phyloP scores from a whole-genome alignment of 768 basidiomycete genomes.

The Psilocybe cyanescens region DNA sequence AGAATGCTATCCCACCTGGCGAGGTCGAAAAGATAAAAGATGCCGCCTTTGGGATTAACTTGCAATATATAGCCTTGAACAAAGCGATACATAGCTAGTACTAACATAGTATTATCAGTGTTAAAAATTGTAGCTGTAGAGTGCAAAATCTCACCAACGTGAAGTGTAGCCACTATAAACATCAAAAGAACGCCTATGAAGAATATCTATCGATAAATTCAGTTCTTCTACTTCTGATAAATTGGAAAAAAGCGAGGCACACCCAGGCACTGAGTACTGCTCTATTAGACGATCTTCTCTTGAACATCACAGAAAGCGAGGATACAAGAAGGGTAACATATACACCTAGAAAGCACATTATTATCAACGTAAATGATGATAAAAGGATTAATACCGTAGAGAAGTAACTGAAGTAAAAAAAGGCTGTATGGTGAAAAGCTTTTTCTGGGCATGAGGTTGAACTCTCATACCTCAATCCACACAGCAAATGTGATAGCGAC shows the following conservation, averaged over 20 bases:
- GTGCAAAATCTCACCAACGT: slow-evolving; percentile 23
- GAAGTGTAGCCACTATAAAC: slow-evolving; percentile 27
- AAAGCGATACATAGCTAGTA: slow-evolving; percentile 21
- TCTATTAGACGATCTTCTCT: neutral
- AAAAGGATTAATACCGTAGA: neutral
- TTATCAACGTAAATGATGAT: neutral
- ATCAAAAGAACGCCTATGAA: slow-evolving; percentile 23
- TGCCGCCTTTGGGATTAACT: slow-evolving; percentile 11
- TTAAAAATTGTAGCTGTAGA: neutral
- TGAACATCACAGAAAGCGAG: neutral
- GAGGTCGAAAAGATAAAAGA: slow-evolving; percentile 21
- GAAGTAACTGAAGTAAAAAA: neutral
- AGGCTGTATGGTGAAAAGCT: neutral
- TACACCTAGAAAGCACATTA: neutral
- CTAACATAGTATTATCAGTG: neutral
- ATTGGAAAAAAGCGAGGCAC: neutral
- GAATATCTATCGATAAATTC: slow-evolving; percentile 21
- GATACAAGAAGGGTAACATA: neutral
- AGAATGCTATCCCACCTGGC: slow-evolving; percentile 24
- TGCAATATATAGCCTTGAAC: slow-evolving; percentile 20
- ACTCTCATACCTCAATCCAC: slow-evolving; percentile 2
- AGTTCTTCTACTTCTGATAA: neutral
- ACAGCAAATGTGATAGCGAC: slow-evolving; percentile 3
- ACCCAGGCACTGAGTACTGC: neutral
- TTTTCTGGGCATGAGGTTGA: neutral